Conservation (phyloP, 805 yeast species). For the Yarrowia sp. region DNA sequence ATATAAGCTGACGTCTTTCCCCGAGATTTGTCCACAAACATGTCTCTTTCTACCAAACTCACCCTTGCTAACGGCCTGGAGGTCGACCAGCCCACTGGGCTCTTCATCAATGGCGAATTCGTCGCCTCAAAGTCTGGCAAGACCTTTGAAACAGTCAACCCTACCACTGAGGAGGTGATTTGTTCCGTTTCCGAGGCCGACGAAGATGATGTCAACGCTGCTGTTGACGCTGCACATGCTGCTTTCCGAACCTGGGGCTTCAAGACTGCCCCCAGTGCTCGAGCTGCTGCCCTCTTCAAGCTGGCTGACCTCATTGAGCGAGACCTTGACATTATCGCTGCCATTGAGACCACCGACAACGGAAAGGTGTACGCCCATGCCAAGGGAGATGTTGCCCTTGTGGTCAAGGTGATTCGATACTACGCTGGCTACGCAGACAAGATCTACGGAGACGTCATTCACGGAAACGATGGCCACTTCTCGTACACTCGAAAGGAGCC, state of each 20-base stretch:
- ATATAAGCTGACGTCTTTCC: neutral
- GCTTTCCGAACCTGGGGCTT: conserved; percentile 75
- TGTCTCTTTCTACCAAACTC: conserved; percentile 8
- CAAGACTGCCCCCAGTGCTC: conserved; percentile 55
- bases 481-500: conserved; percentile 72
- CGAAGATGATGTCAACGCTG: conserved; percentile 72
- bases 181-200: conserved; percentile 68
- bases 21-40: neutral
- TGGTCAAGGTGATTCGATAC: conserved; percentile 56
- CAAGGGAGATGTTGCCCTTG: conserved; percentile 51
- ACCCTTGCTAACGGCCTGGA: conserved; percentile 61
- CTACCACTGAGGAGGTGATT: conserved; percentile 52
- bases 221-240: conserved; percentile 78
- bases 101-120: conserved; percentile 81
- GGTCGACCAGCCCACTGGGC: conserved; percentile 79
- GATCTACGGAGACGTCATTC: conserved; percentile 52
- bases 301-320: conserved; percentile 78
- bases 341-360: conserved; percentile 83
- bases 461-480: conserved; percentile 56
- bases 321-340: conserved; percentile 68
- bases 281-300: conserved; percentile 62
- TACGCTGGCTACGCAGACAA: conserved; percentile 77
- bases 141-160: conserved; percentile 55
- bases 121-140: conserved; percentile 57
- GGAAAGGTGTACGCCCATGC: conserved; percentile 62